Base-by-base conservation (phyloP, 1,284 basidiomycete genomes). In the Pterulicium gracile region DNA sequence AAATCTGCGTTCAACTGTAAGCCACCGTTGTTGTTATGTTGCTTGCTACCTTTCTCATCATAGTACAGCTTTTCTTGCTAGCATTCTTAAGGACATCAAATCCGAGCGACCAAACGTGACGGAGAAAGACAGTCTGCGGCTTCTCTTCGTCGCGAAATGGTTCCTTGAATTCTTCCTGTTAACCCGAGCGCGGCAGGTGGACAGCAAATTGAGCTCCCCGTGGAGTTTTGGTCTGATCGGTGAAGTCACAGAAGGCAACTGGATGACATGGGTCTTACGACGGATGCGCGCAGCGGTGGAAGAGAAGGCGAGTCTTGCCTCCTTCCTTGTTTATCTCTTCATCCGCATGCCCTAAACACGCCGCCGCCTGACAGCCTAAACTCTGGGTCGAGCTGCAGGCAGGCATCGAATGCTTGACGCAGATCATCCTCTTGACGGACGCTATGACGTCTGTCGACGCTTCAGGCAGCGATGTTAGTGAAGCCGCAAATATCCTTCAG, bases 311-410 rank as follows among this genome's bases (percentile, higher is more conserved):
- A 23, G 32, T 40, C 47, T 24, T 35, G n/a, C 27, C 14, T 46
- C 24, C 44, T 46, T 43, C 43, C 19, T 48, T 41, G 46, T 44
- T 44, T 43, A 24, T 45, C 21, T 18, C 19, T 46, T 24, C 42
- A n/a, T n/a, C n/a, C n/a, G 36, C 50, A 52, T 36, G 53, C 42
- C 34, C 24, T 49, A 43, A 43, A 24, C 48, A 44, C 47, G 36
- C n/a, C n/a, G n/a, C n/a, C n/a, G n/a, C n/a, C n/a, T n/a, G n/a
- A n/a, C 55, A 92, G 86, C 91, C 92, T 23, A 88, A 89, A 56
- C 69, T 80, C 47, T 94, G 89, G 90, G 88, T 79, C n/a, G 92
- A 95, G 58, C 70, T 97, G 23, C 89, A 96, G 62, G 88, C 90
- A n/a, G 88, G 89, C 40, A 79, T 95, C 54, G 88, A 94, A 56